Conservation (phyloP, 2,329 filamentous ascomycete genomes). For the Aspergillus pseudoviridinutans region DNA sequence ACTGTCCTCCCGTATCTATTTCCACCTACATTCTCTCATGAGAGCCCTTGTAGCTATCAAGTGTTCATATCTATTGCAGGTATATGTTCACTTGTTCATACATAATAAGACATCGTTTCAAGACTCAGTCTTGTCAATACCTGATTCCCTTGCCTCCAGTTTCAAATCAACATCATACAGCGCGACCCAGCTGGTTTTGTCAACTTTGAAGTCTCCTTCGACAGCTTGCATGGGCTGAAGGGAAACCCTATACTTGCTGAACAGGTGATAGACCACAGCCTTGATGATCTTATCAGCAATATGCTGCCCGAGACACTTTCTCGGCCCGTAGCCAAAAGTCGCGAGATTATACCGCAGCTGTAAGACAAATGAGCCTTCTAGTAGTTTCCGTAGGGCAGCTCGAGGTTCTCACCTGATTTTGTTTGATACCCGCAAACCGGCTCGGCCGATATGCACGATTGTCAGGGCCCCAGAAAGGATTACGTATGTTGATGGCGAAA, state of each 20-base stretch:
- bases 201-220: neutral
- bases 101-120: too few species aligned
- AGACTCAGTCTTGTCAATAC: too few species aligned
- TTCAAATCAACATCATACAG: neutral
- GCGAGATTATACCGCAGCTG: neutral
- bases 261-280: neutral
- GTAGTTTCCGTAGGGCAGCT: neutral
- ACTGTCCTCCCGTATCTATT: too few species aligned
- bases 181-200: neutral
- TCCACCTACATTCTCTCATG: too few species aligned
- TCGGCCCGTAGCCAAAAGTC: neutral
- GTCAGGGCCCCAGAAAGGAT: neutral
- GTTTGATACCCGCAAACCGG: neutral
- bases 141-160: neutral
- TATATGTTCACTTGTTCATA: too few species aligned
- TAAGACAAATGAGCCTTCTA: neutral
- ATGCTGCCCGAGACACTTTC: neutral
- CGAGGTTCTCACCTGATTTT: neutral
- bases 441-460: neutral
- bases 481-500: neutral
- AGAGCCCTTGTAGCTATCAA: too few species aligned
- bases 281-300: neutral
- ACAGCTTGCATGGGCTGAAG: neutral
- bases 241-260: neutral
- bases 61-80: too few species aligned